These are phyloP conservation scores for Calcarisporium arbuscula DNA, from an alignment of 2,329 filamentous ascomycete genomes.

Conservation along the genomic window DNA sequence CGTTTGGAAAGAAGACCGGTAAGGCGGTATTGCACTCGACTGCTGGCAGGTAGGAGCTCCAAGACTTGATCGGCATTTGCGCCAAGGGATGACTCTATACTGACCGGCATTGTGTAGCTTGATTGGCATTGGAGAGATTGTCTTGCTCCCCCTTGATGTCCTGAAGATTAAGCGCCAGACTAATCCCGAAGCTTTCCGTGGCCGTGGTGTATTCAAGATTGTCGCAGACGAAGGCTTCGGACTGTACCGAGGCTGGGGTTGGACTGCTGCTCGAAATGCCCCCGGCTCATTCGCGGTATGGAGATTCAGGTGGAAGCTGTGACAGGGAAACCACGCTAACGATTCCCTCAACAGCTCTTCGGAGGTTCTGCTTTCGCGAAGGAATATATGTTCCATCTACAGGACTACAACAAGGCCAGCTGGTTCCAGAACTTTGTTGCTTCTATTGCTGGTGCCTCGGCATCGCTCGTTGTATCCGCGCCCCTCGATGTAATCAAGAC, in stretches of 20 bases:
- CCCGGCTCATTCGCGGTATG: slow-evolving; percentile 92
- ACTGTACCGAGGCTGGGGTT: slow-evolving; percentile 91
- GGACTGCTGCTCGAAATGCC: slow-evolving; percentile 95
- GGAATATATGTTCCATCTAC: slow-evolving; percentile 84
- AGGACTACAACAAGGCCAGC: slow-evolving; percentile 89
- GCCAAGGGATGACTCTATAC: slow-evolving; percentile 1
- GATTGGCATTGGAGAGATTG: slow-evolving; percentile 95
- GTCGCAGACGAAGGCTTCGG: slow-evolving; percentile 91
- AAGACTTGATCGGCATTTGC: not conserved
- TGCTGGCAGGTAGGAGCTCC: slow-evolving; percentile 64
- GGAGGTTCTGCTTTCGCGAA: slow-evolving; percentile 96
- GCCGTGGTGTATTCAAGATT: slow-evolving; percentile 84
- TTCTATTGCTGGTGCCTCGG: slow-evolving; percentile 88
- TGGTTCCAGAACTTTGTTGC: slow-evolving; percentile 98
- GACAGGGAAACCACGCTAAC: not conserved
- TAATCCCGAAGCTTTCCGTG: slow-evolving; percentile 95
- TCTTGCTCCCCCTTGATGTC: slow-evolving; percentile 90
- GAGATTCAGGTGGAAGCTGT: slow-evolving; percentile 13
- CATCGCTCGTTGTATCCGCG: slow-evolving; percentile 92
- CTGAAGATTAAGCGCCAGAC: slow-evolving; percentile 99
- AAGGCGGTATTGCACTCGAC: slow-evolving; percentile 98
- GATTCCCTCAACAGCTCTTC: slow-evolving; percentile 64
- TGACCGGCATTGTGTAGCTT: slow-evolving; percentile 48
- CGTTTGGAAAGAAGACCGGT: slow-evolving; percentile 94
- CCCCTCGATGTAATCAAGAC: slow-evolving; percentile 98